A percentile compares a stretch with the other conserved stretches of the same genome.
phyloP scores from a whole-genome alignment of 257 asterid genomes.

The Voacanga thouarsii region DNA sequence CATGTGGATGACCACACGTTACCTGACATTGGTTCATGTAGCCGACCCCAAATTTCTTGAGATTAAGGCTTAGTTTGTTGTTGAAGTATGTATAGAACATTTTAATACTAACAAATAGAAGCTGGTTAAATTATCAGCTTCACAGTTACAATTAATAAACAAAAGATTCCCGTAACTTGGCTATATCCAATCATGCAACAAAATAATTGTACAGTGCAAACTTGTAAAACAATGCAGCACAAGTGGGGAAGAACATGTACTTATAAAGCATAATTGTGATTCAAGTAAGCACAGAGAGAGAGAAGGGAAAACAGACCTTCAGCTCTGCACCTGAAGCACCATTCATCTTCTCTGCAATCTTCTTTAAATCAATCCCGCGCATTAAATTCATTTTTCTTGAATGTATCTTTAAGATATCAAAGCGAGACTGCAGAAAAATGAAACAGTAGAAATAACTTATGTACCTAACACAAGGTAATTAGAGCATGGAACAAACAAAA shows the following conservation, averaged over 20 bases:
- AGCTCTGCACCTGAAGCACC: slow-evolving; percentile 97
- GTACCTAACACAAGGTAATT: not conserved
- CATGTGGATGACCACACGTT: too few species aligned
- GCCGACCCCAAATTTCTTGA: too few species aligned
- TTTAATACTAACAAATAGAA: too few species aligned
- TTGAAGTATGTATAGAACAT: not conserved
- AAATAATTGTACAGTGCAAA: not conserved
- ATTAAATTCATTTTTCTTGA: slow-evolving; percentile 85
- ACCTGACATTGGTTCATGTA: too few species aligned
- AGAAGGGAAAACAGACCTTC: slow-evolving; percentile 40
- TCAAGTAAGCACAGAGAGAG: not conserved
- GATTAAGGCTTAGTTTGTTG: too few species aligned
- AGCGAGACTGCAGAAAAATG: slow-evolving; percentile 56
- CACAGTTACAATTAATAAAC: not conserved
- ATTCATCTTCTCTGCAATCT: slow-evolving; percentile 86
- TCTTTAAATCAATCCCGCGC: slow-evolving; percentile 89
- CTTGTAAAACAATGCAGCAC: not conserved
- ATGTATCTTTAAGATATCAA: slow-evolving; percentile 81
- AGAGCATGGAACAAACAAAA: not conserved
- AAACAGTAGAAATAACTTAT: not conserved
- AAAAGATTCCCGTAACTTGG: not conserved
- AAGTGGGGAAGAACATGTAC: not conserved
- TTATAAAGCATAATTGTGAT: not conserved
- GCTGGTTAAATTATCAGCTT: not conserved
- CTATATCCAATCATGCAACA: not conserved